Base-by-base conservation (phyloP, 225 moss, liverwort and hornwort genomes). In the Lunularia cruciata region DNA sequence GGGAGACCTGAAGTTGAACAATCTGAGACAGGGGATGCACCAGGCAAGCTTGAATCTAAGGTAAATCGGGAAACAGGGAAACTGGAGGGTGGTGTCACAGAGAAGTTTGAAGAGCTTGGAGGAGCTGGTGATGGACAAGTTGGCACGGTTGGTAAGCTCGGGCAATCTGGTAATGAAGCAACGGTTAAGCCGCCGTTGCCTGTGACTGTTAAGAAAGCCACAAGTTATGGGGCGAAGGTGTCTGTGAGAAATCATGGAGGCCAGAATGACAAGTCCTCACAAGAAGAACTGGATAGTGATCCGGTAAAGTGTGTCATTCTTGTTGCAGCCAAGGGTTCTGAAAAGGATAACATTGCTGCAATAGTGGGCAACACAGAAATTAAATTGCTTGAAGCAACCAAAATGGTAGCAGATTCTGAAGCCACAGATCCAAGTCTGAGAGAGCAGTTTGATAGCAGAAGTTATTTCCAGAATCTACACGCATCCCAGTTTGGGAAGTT, bases 401-500 rank as follows among this genome's bases (percentile, higher is more conserved):
- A 74, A 60, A 66, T 95, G 40, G 53, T 66, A 71, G 63, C 75
- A 43, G 65, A 67, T 37, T 46, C 72, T 54, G 79, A 82, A 63
- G 37, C 36, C 26, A 63, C 37, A 11, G 40, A 58, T 43, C 77
- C 60, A 47, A 53, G 27, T 49, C 25, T 38, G 35, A 68, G 22
- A 12, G 91, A 84, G 57, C 74, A 60, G 23, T 92, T 92, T 68
- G 71, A 85, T 33, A 78, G 81, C 37, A 56, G 48, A 45, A 27
- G 63, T 22, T 95, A 79, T 58, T 73, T 95, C 77, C 76, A 79
- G 69, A 79, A 71, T 52, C 83, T 92, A 38, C 6, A 4, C 45
- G 84, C 84, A 18, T 76, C 66, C 38, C 83, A 86, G 77, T 90
- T 94, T 65, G 94, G 91, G 73, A 75, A 79, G 72, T 70, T 91